Conservation (phyloP, 768 basidiomycete species). For the Pleurotus citrinopileatus region DNA sequence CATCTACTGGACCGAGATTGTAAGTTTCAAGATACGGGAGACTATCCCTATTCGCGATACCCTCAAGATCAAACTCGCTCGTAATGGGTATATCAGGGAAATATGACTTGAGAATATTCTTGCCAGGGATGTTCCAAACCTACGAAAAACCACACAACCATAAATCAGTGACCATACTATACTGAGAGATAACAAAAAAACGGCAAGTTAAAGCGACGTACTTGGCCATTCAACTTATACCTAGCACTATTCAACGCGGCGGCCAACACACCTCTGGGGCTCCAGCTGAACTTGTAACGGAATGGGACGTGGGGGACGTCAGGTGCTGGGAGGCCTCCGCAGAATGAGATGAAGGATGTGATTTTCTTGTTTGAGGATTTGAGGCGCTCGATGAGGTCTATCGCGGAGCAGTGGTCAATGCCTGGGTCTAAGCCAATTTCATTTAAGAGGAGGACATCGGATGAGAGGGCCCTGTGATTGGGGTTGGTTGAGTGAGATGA, state of each 20-base stretch:
- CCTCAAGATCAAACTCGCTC: conserved; percentile 66
- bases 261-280: conserved; percentile 78
- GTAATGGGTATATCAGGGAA: conserved; percentile 72
- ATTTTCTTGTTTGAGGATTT: conserved; percentile 51
- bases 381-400: conserved; percentile 59
- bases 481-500: neutral
- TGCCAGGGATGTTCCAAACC: conserved; percentile 47
- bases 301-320: conserved; percentile 64
- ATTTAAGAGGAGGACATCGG: conserved; percentile 74
- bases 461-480: conserved; percentile 46
- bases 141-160: conserved; percentile 25
- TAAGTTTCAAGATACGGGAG: conserved; percentile 69
- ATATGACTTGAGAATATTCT: conserved; percentile 48
- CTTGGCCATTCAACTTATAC: conserved; percentile 59
- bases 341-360: conserved; percentile 83
- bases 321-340: conserved; percentile 87
- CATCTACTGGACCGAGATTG: conserved; percentile 38
- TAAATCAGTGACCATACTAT: conserved; percentile 6
- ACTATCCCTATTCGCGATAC: conserved; percentile 84
- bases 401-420: conserved; percentile 85
- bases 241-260: conserved; percentile 74
- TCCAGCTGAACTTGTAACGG: conserved; percentile 95
- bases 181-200: neutral
- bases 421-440: conserved; percentile 92
- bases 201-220: conserved; percentile 25